These are phyloP conservation scores for Suillus discolor DNA, from an alignment of 768 basidiomycete species.

Conservation along the genomic window DNA sequence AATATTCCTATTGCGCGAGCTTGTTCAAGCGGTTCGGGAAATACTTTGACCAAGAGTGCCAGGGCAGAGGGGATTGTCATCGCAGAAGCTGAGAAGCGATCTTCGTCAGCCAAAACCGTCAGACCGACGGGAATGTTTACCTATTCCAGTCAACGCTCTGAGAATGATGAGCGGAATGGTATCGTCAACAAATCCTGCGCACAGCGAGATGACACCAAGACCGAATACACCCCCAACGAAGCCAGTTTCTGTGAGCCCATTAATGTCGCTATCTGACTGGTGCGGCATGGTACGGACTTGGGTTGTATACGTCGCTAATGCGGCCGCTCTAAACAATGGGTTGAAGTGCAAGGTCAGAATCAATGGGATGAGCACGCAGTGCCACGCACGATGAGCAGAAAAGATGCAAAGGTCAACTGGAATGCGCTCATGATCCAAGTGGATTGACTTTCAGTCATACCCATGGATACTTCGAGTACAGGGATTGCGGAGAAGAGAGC, in stretches of 20 bases:
- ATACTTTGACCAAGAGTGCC: too few relatives aligned
- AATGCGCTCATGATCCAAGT: slow-evolving; percentile 48
- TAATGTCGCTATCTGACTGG: background rate
- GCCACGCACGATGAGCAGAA: slow-evolving; percentile 27
- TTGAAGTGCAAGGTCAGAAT: background rate
- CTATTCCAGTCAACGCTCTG: slow-evolving; percentile 53
- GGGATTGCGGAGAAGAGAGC: slow-evolving; percentile 43
- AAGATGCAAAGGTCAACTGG: slow-evolving; percentile 44
- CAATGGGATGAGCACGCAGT: background rate
- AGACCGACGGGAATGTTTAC: slow-evolving; percentile 25
- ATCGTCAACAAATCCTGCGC: slow-evolving; percentile 46
- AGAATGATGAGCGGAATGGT: slow-evolving; percentile 52
- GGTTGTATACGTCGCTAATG: slow-evolving; percentile 41
- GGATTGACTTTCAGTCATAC: slow-evolving; percentile 24
- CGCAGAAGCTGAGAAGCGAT: too few relatives aligned
- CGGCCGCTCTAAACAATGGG: slow-evolving; percentile 34
- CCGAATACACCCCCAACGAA: slow-evolving; percentile 45
- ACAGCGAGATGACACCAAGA: slow-evolving; percentile 46
- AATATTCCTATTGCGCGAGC: slow-evolving; percentile 49
- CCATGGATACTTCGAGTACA: slow-evolving; percentile 25
- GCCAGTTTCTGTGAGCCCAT: slow-evolving; percentile 32
- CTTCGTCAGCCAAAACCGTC: background rate
- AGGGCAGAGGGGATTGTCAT: too few relatives aligned
- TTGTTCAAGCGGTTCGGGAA: slow-evolving; percentile 32
- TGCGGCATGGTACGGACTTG: slow-evolving; percentile 32